Evolutionary conservation across 306 rosid species (phyloP), one percentile per base, ranked within the genome.

Genomic region (Alnus glutinosa): DNA sequence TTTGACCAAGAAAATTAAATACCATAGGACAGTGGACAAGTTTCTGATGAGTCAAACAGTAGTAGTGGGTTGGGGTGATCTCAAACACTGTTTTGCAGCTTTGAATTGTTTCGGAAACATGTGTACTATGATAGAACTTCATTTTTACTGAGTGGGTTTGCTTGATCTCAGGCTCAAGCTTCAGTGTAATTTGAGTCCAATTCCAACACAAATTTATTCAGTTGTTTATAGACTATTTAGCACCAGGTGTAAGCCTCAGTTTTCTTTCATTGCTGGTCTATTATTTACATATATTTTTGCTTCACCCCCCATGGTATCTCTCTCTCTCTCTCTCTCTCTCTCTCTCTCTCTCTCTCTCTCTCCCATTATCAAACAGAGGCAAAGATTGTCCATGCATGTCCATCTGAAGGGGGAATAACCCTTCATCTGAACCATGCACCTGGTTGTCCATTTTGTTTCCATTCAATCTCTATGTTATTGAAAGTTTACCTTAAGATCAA

Each of bases 1-100:
- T 66, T 37, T n/a, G 37, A 42, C 30, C 51, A 68, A 42, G 49
- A 68, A 67, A 68, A 68, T 68, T 68, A 42, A 68, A 42, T 68
- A 39, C 32, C 72, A 9, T 42, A 42, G 14, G 48, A 68, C 9
- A 68, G 32, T 42, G n/a, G 51, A 44, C 16, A 12, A 15, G 18
- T 39, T 68, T 68, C 72, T 39, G 50, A 18, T 42, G 13, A 16
- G 32, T 18, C 15, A 28, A 59, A 59, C 1, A 59, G 3, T 59
- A 9, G 1, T 14, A 9, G 28, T 18, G 52, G 48, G 16, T 42
- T 42, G 32, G 51, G 72, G 42, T 39, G 14, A 68, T 68, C 70
- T 16, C 72, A 68, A 42, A 42, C 34, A 7, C 32, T 39, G 15
- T 67, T 16, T 64, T 67, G 50, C 72, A 67, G 72, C 12, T 18